Evolutionary conservation across 768 basidiomycete species (phyloP), one percentile per base, ranked within the genome.

Genomic region (Pisolithus albus): DNA sequence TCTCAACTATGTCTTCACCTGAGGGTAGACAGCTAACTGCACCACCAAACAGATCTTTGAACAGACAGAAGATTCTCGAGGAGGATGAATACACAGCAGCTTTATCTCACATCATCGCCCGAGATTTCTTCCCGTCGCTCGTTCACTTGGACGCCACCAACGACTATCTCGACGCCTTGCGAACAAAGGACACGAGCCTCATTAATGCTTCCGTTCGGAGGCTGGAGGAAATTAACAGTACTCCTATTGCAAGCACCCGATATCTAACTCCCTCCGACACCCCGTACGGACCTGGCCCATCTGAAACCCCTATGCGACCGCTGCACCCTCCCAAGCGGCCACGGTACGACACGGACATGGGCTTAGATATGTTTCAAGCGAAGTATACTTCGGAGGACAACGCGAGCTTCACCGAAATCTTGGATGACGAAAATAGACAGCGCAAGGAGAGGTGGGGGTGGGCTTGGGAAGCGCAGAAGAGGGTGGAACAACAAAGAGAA

Each of bases 61-160:
- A 86, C 63, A 71, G 75, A 13, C 89, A 92, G 61, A 61, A 75
- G 11, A 75, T 91, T 13, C 78, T 90, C 13, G 88, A 91, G 46
- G 96, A 99, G 74, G 96, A 98, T 56, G 92, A 93, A 64, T 98
- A 98, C 67, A 93, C 92, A 2, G 83, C 81, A 43, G 88, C 88
- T 1, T 76, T 99, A 19, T 91, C 90, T 10, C 79, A 83, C 44
- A 97, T 98, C 61, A 98, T 98, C 61, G 88, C 90, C 37, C 85
- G 96, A 46, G 95, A 98, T 71, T 99, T 99, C 78, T 99, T 98
- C 63, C 96, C 96, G 0, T 91, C 91, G 11, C 80, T 98, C 9
- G 82, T 86, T 16, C 89, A 91, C 59, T 78, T 95, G 24, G 89
- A 94, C 59, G 88, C 91, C 18, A 88, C 90, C 30, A 92, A 94